Evolutionary conservation across 306 rosid genomes (phyloP).

Genomic region (Amphicarpaea edgeworthii): DNA sequence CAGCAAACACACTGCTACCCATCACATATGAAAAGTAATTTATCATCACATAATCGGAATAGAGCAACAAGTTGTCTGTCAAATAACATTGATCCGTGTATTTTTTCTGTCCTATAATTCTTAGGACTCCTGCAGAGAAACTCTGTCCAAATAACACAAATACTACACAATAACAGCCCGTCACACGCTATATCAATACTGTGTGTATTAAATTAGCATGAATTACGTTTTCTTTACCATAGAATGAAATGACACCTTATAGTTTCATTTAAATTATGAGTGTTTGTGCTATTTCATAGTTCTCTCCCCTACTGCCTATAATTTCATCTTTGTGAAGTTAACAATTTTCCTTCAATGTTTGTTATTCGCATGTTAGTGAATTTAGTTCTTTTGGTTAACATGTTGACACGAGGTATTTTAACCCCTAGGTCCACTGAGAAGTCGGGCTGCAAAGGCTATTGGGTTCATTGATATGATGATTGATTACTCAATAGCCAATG

Average conservation of each 20-base stretch:
- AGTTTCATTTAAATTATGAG: constrained; percentile 1
- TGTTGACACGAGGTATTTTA: not conserved
- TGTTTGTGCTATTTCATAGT: not conserved
- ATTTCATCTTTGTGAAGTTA: constrained; percentile 2
- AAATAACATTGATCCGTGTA: constrained; percentile 13
- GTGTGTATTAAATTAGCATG: not conserved
- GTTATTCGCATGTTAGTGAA: constrained; percentile 9
- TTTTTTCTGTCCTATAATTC: not conserved
- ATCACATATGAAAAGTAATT: constrained; percentile 6
- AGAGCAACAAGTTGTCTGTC: not conserved
- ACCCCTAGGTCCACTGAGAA: constrained; percentile 84
- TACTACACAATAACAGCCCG: not conserved
- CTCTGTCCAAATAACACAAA: not conserved
- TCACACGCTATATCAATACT: not conserved
- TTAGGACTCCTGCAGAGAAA: not conserved
- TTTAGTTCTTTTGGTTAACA: constrained; percentile 26
- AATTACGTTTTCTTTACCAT: not conserved
- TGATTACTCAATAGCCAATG: constrained; percentile 84
- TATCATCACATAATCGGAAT: not conserved
- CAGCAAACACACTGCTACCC: constrained; percentile 5
- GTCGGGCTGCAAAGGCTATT: constrained; percentile 98
- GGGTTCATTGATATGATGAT: constrained; percentile 99
- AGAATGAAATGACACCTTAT: not conserved
- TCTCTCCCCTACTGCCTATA: not conserved
- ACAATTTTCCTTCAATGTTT: not conserved